phyloP scores from a whole-genome alignment of 176 grass and related monocot species.

The Calamus simplicifolius region DNA sequence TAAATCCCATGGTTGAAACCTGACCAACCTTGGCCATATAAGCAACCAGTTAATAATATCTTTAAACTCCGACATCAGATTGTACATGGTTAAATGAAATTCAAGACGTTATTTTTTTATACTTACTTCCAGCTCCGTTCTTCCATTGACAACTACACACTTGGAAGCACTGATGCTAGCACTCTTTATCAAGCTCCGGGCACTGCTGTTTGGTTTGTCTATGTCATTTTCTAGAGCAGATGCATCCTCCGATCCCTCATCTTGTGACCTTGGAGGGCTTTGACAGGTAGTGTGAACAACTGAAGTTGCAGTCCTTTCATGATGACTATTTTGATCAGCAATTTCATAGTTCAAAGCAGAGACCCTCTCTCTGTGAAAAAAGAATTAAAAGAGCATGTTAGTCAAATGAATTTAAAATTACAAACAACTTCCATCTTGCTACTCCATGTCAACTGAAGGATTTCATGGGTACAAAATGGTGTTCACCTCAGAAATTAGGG shows the following conservation, averaged over 20 bases:
- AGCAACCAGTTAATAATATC: too few relatives aligned
- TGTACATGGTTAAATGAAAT: too few relatives aligned
- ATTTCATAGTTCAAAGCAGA: conserved; percentile 41
- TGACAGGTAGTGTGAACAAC: conserved; percentile 30
- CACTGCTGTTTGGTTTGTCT: conserved; percentile 24
- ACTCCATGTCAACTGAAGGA: too few relatives aligned
- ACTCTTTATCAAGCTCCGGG: conserved; percentile 71
- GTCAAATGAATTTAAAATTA: too few relatives aligned
- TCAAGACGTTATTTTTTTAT: too few relatives aligned
- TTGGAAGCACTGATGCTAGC: conserved; percentile 95
- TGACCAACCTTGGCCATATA: too few relatives aligned
- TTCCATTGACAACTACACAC: conserved; percentile 53
- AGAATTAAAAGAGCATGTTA: too few relatives aligned
- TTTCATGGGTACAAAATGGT: too few relatives aligned
- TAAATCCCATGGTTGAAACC: too few relatives aligned
- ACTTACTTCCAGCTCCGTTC: conserved; percentile 57
- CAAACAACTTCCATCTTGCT: too few relatives aligned
- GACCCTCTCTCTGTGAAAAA: conserved; percentile 67
- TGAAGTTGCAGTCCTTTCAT: conserved; percentile 46
- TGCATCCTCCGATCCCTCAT: conserved; percentile 3
- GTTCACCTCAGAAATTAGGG: too few relatives aligned
- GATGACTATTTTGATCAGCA: conserved; percentile 43
- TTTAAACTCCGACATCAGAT: too few relatives aligned
- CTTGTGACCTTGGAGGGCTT: conserved; percentile 51
- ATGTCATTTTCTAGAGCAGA: conserved; percentile 23